These are phyloP conservation scores for Eremothecium gossypii DNA, from an alignment of 1,139 yeast genomes.

Conservation along the genomic window DNA sequence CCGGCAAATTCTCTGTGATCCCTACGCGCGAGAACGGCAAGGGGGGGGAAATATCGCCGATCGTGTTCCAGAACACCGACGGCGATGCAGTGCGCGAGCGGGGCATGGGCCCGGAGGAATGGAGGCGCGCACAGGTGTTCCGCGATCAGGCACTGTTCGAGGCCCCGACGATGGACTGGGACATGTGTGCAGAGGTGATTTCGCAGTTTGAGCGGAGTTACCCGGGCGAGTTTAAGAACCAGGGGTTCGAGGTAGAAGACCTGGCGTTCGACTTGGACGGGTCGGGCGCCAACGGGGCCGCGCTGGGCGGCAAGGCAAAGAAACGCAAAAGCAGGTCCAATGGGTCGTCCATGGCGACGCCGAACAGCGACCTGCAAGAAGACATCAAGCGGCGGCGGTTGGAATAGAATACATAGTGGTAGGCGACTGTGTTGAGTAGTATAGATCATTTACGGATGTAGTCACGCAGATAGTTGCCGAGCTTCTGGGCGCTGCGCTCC, in stretches of 20 bases:
- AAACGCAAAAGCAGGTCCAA: constrained; percentile 26
- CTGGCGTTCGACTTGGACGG: constrained; percentile 31
- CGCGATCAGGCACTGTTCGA: constrained; percentile 24
- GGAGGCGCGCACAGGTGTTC: constrained; percentile 18
- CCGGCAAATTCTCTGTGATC: constrained; percentile 64
- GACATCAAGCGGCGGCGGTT: constrained; percentile 28
- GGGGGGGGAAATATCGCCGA: constrained; percentile 29
- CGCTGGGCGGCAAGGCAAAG: constrained; percentile 22
- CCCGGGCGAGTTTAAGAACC: constrained; percentile 28
- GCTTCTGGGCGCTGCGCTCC: constrained; percentile 86
- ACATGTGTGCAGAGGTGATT: constrained; percentile 24
- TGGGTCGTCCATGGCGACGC: constrained; percentile 30
- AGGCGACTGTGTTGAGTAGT: not conserved
- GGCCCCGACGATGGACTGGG: constrained; percentile 26
- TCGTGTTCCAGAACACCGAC: constrained; percentile 27
- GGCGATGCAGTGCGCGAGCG: constrained; percentile 10
- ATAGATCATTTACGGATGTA: constrained; percentile 42
- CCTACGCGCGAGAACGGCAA: constrained; percentile 37
- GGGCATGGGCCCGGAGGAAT: constrained; percentile 16
- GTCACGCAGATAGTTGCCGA: constrained; percentile 78
- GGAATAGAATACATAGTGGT: constrained; percentile 12
- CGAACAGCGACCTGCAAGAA: constrained; percentile 27
- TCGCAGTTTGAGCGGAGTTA: constrained; percentile 28
- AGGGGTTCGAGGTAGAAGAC: constrained; percentile 28
- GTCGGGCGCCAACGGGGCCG: constrained; percentile 20